phyloP scores from a whole-genome alignment of 2,329 filamentous ascomycete genomes.

The Botrytis galanthina region DNA sequence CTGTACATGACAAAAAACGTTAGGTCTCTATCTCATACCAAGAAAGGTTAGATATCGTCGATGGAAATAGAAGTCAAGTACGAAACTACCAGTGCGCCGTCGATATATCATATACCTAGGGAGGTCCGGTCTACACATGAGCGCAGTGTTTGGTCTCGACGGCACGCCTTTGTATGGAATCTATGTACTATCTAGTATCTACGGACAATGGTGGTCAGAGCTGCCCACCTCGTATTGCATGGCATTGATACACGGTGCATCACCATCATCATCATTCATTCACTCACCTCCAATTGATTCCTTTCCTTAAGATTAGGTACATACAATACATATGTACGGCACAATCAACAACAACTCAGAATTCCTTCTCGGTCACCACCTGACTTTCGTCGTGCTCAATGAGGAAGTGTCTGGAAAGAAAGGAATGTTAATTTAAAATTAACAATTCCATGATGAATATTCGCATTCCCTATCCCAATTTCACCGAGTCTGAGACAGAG shows the following conservation, averaged over 20 bases:
- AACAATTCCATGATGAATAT: not conserved
- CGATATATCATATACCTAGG: not conserved
- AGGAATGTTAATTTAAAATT: not conserved
- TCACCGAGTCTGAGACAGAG: not conserved
- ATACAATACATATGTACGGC: not conserved
- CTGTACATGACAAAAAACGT: not conserved
- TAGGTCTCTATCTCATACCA: not conserved
- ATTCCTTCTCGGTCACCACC: not conserved
- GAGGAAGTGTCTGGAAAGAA: not conserved
- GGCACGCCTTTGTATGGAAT: not conserved
- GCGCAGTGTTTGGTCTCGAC: not conserved
- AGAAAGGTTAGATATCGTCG: not conserved
- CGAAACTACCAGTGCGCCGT: not conserved
- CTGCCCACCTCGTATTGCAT: not conserved
- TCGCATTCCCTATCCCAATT: slow-evolving; percentile 1
- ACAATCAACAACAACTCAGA: not conserved
- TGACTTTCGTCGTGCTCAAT: not conserved
- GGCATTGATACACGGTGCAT: not conserved
- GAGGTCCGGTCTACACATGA: not conserved
- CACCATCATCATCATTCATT: not conserved
- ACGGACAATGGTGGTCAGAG: not conserved
- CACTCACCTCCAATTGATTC: not conserved
- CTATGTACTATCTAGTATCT: not conserved
- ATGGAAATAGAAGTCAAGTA: not conserved
- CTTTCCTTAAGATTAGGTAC: not conserved